Conservation (phyloP, 2,329 filamentous ascomycete genomes). For the Neurospora crassa region DNA sequence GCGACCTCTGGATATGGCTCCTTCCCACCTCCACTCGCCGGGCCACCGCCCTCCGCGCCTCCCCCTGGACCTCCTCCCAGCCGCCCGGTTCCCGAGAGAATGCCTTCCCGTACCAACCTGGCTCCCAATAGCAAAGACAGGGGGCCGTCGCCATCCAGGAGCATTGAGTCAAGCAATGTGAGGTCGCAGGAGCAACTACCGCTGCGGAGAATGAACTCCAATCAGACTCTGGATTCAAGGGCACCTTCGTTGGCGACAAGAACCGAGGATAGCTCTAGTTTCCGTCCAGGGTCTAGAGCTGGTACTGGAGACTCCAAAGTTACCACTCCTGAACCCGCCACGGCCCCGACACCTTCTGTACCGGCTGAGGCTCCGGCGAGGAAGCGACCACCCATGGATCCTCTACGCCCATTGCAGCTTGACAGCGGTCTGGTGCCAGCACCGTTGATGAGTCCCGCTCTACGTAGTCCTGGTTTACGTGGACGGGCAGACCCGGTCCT, state of each 20-base stretch:
- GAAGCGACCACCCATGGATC: slow-evolving; percentile 58
- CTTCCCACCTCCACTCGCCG: slow-evolving; percentile 5
- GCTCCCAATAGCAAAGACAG: slow-evolving; percentile 19
- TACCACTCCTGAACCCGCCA: slow-evolving; percentile 18
- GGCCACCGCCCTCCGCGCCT: slow-evolving; percentile 21
- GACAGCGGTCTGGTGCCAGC: slow-evolving; percentile 49
- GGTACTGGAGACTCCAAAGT: slow-evolving; percentile 24
- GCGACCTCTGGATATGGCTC: slow-evolving; percentile 17
- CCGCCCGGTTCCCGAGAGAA: slow-evolving; percentile 10
- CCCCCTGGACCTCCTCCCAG: slow-evolving; percentile 16
- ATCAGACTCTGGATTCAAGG: slow-evolving; percentile 50
- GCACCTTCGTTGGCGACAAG: slow-evolving; percentile 36
- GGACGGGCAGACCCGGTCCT: slow-evolving; percentile 29
- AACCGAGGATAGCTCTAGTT: slow-evolving; percentile 42
- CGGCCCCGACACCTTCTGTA: slow-evolving; percentile 18
- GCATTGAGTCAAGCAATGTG: slow-evolving; percentile 37
- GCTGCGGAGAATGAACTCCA: slow-evolving; percentile 39
- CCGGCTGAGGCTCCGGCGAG: slow-evolving; percentile 50
- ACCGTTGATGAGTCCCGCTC: slow-evolving; percentile 43
- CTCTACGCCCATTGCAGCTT: slow-evolving; percentile 36
- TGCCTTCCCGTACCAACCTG: slow-evolving; percentile 22
- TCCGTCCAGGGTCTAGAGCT: slow-evolving; percentile 45
- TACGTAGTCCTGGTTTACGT: slow-evolving; percentile 28
- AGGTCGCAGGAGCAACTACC: slow-evolving; percentile 31
- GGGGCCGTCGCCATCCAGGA: slow-evolving; percentile 37